These are phyloP conservation scores for Fagopyrum tataricum DNA, from an alignment of 148 eudicot genomes.

Conservation along the genomic window DNA sequence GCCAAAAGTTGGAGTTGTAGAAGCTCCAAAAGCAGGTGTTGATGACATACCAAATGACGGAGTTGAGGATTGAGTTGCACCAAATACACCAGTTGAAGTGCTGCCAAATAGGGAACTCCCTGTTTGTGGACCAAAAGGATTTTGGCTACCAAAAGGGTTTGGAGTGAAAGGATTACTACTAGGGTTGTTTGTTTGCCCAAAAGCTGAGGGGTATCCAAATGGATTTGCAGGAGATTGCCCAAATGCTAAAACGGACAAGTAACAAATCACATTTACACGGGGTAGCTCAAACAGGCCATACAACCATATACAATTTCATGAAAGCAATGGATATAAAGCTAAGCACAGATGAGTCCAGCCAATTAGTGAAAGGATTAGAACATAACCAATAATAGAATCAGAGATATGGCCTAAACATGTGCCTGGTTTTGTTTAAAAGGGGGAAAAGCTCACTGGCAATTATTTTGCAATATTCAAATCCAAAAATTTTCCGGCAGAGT, in stretches of 20 bases:
- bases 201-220: conserved; percentile 74
- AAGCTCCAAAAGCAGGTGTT: conserved; percentile 65
- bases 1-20: conserved; percentile 67
- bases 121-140: conserved; percentile 75
- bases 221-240: conserved; percentile 86
- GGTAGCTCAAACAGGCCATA: not conserved
- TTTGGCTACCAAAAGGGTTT: conserved; percentile 69
- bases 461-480: conserved; percentile 6
- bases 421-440: not conserved
- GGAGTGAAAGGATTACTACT: conserved; percentile 81
- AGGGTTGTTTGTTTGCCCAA: conserved; percentile 64
- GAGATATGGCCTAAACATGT: not conserved
- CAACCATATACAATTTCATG: not conserved
- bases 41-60: conserved; percentile 78
- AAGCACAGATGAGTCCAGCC: not conserved
- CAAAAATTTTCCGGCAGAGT: not conserved
- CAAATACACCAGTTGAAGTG: conserved; percentile 92
- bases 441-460: not conserved
- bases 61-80: conserved; percentile 47
- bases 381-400: too few relatives aligned
- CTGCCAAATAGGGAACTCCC: conserved; percentile 82
- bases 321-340: not conserved
- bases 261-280: not conserved
- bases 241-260: conserved; percentile 43
- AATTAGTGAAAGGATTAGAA: not conserved